Conservation (phyloP, 306 rosid species). For the Cucurbita argyrosperma region DNA sequence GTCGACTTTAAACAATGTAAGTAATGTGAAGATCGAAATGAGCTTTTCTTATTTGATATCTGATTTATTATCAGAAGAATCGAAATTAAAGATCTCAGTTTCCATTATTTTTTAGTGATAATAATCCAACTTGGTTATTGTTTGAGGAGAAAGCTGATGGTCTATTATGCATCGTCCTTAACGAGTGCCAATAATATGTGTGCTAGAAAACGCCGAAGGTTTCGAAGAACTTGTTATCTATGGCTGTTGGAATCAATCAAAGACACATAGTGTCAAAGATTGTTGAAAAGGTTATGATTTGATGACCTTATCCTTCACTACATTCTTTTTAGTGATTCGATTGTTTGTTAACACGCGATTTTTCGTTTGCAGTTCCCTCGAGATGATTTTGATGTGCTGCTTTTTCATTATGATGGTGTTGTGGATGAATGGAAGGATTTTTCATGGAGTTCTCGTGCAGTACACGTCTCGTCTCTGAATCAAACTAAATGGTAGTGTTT, state of each 20-base stretch:
- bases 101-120: not conserved
- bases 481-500: constrained; percentile 43
- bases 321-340: not conserved
- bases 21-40: not conserved
- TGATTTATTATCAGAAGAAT: not conserved
- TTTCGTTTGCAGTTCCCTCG: constrained; percentile 28
- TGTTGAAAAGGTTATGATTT: constrained; percentile 50
- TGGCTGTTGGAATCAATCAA: constrained; percentile 75
- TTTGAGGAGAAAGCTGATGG: not conserved
- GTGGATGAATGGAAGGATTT: constrained; percentile 42
- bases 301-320: constrained; percentile 1
- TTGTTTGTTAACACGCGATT: constrained; percentile 2
- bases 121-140: not conserved
- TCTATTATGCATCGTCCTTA: not conserved
- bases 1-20: constrained; percentile 17
- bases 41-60: not conserved
- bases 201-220: constrained; percentile 29
- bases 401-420: constrained; percentile 51
- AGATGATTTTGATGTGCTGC: constrained; percentile 35
- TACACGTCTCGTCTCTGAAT: constrained; percentile 43
- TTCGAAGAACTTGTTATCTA: constrained; percentile 60
- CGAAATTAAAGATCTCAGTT: not conserved
- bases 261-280: constrained; percentile 52
- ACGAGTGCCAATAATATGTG: not conserved
- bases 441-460: constrained; percentile 30